These are phyloP conservation scores for Teratosphaeria pseudoeucalypti DNA, from an alignment of 2,329 filamentous ascomycete species.

Conservation along the genomic window DNA sequence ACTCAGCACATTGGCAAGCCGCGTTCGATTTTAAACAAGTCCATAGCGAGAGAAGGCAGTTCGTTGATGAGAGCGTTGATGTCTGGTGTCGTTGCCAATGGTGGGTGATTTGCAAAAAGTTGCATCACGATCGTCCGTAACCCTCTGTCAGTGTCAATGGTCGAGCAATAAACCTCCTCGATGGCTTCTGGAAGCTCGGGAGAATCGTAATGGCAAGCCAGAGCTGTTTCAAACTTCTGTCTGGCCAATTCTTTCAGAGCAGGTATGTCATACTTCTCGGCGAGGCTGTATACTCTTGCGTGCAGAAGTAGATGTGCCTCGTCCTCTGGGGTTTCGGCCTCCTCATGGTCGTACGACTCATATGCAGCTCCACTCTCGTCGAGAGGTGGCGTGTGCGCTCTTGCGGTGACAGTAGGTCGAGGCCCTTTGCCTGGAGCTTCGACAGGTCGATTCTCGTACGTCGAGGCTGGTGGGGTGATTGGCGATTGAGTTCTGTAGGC, in stretches of 20 bases:
- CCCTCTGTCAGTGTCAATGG: slow-evolving; percentile 40
- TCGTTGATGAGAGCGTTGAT: slow-evolving; percentile 35
- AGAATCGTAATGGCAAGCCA: slow-evolving; percentile 34
- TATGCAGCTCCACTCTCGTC: slow-evolving; percentile 26
- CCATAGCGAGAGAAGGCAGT: slow-evolving; percentile 37
- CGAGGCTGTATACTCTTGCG: slow-evolving; percentile 39
- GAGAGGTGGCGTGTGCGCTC: slow-evolving; percentile 15
- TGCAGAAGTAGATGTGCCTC: slow-evolving; percentile 36
- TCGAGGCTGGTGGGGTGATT: slow-evolving; percentile 9
- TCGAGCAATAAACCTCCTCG: slow-evolving; percentile 39
- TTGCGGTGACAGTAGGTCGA: slow-evolving; percentile 9
- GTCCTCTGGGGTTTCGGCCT: slow-evolving; percentile 25
- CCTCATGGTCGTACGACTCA: slow-evolving; percentile 24
- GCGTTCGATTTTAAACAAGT: slow-evolving; percentile 38
- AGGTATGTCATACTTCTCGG: slow-evolving; percentile 41
- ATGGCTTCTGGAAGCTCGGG: slow-evolving; percentile 38
- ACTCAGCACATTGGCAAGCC: slow-evolving; percentile 29
- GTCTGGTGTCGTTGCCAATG: slow-evolving; percentile 35
- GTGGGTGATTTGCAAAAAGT: slow-evolving; percentile 36
- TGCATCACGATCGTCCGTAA: slow-evolving; percentile 39
- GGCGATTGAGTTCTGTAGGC: slow-evolving; percentile 14
- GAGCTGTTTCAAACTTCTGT: slow-evolving; percentile 36
- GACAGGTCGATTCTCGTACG: slow-evolving; percentile 5
- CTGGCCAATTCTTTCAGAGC: slow-evolving; percentile 37
- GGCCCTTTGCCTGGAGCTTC: slow-evolving; percentile 13